These are phyloP conservation scores for Dendrocalamus sinicus DNA, from an alignment of 176 grass and related monocot species.

Conservation along the genomic window DNA sequence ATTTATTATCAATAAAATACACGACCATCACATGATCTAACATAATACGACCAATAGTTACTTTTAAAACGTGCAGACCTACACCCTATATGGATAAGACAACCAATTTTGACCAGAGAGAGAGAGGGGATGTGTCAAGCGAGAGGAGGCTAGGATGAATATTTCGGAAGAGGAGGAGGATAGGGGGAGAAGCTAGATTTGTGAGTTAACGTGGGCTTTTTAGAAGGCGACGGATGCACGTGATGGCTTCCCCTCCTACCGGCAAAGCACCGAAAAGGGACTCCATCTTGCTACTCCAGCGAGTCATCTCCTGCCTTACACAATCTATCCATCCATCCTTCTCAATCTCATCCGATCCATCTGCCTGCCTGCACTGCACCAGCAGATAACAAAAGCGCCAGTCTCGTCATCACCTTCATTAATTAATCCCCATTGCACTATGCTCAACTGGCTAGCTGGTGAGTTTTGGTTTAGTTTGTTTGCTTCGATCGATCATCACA, in stretches of 20 bases:
- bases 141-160: slow-evolving; percentile 33
- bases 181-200: not conserved
- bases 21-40: too few species aligned
- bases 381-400: slow-evolving; percentile 14
- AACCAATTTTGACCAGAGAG: not conserved
- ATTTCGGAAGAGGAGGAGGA: slow-evolving; percentile 39
- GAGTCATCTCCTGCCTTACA: slow-evolving; percentile 32
- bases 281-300: slow-evolving; percentile 4
- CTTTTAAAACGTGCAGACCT: not conserved
- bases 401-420: slow-evolving; percentile 17
- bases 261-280: slow-evolving; percentile 27
- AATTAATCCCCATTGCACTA: not conserved
- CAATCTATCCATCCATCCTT: not conserved
- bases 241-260: slow-evolving; percentile 45
- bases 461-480: slow-evolving; percentile 12
- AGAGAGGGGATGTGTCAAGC: not conserved
- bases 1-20: too few species aligned
- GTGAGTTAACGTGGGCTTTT: slow-evolving; percentile 16
- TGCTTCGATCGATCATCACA: slow-evolving; percentile 21
- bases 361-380: slow-evolving; percentile 31
- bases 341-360: slow-evolving; percentile 16
- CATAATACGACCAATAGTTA: not conserved
- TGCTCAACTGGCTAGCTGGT: slow-evolving; percentile 8
- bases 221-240: slow-evolving; percentile 28
- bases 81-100: not conserved